Percentiles rank a stretch among this genome's conserved stretches.
phyloP scores from a whole-genome alignment of 345 rosid genomes.

The Acer saccharum region DNA sequence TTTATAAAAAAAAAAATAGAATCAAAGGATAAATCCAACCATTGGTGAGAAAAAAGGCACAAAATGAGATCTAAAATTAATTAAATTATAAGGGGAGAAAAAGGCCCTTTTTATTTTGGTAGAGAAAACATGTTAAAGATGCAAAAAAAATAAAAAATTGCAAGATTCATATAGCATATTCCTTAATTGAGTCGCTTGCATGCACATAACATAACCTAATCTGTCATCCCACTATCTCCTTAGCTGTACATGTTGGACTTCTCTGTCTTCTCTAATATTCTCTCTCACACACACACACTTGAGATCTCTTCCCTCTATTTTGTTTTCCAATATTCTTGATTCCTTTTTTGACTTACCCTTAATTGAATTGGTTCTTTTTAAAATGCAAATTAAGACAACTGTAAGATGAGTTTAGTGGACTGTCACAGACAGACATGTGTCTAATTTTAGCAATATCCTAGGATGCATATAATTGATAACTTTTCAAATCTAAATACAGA shows the following conservation, averaged over 20 bases:
- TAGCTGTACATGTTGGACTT: slow-evolving; percentile 17
- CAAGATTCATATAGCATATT: not conserved
- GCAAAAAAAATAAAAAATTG: not conserved
- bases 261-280: not conserved
- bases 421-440: not conserved
- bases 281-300: not conserved
- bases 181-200: not conserved
- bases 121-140: too few relatives aligned
- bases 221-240: slow-evolving; percentile 5
- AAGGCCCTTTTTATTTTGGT: not conserved
- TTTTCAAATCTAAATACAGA: too few relatives aligned
- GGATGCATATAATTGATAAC: not conserved
- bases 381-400: not conserved
- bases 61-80: not conserved
- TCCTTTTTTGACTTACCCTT: not conserved
- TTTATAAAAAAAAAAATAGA: not conserved
- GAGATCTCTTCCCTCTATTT: not conserved
- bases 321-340: not conserved
- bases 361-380: not conserved
- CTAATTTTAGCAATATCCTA: not conserved
- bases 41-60: not conserved
- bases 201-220: not conserved
- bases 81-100: not conserved
- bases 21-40: not conserved
- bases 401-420: not conserved